These are phyloP conservation scores for Phaeolepiota aurea DNA, from an alignment of 768 basidiomycete genomes.

Conservation along the genomic window DNA sequence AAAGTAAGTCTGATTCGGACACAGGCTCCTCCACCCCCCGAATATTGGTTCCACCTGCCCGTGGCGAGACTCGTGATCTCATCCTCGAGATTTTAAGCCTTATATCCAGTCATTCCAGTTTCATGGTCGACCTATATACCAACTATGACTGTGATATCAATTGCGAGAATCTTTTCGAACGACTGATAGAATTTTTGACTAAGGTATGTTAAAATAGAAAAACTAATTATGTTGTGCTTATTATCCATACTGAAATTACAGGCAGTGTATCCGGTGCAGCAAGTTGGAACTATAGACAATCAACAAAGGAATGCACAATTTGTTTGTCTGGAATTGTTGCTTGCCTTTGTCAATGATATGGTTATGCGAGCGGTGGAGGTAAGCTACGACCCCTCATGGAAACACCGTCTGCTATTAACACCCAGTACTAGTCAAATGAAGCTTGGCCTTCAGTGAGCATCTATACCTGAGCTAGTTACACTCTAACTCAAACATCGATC, in stretches of 20 bases:
- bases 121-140: constrained; percentile 92
- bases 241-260: constrained; percentile 17
- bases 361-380: constrained; percentile 49
- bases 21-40: constrained; percentile 46
- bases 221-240: neutral
- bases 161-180: constrained; percentile 92
- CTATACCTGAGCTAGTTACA: neutral
- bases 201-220: constrained; percentile 44
- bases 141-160: constrained; percentile 98
- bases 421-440: constrained; percentile 27
- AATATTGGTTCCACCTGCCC: constrained; percentile 63
- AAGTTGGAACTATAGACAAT: constrained; percentile 45
- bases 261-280: constrained; percentile 74
- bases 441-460: constrained; percentile 59
- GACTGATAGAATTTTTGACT: constrained; percentile 80
- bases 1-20: constrained; percentile 22
- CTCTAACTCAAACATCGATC: neutral
- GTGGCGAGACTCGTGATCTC: constrained; percentile 81
- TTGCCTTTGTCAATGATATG: constrained; percentile 88
- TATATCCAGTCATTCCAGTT: constrained; percentile 74
- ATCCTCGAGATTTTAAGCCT: constrained; percentile 83
- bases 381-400: constrained; percentile 18
- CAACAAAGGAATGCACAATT: constrained; percentile 77
- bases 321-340: constrained; percentile 79
- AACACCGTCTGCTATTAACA: constrained; percentile 4